Base-by-base conservation (phyloP, 257 asterid genomes). In the Paraleonurus japonicus region DNA sequence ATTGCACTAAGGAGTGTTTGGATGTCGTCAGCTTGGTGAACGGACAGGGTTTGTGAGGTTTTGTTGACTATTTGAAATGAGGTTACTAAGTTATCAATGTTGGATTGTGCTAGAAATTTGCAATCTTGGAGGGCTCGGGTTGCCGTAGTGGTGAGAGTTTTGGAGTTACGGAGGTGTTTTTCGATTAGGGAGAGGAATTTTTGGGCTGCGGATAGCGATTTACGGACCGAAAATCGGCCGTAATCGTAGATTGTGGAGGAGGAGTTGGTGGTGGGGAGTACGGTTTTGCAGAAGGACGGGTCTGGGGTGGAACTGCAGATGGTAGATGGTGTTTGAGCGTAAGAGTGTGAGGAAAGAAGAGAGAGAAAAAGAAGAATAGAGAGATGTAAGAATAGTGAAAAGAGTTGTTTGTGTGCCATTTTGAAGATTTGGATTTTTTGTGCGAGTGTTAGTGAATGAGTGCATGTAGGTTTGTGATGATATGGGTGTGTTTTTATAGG, bases 51-150 rank as follows among this genome's bases (percentile, higher is more conserved):
- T 23, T 57, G 65, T 1, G 88, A 77, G 0, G 83, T 83, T 4
- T 48, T 59, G 72, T 76, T 73, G 9, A 88, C 78, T 0, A 76
- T 80, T 61, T 61, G 64, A 65, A 63, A 71, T 1, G 88, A 71
- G 20, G 5, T 64, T 0, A 54, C 7, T 2, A 92, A 79, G 22
- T 82, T 74, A 66, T 92, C 98, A 5, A 84, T 73, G 86, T 83
- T 90, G 61, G 74, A 82, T 50, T 74, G 84, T 0, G 97, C 95
- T 20, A 92, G 71, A 22, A 66, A 76, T 23, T 22, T 32, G 82
- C 98, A 92, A 27, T 90, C 98, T 28, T 90, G 74, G 8, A 92
- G 91, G 0, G 98, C 96, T 0, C 92, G 79, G 12, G 80, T 22
- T 0, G 96, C 89, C 0, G 90, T 16, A 30, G 51, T 9, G 63